Conservation (phyloP, 768 basidiomycete genomes). For the Pleurotus tuber-regium region DNA sequence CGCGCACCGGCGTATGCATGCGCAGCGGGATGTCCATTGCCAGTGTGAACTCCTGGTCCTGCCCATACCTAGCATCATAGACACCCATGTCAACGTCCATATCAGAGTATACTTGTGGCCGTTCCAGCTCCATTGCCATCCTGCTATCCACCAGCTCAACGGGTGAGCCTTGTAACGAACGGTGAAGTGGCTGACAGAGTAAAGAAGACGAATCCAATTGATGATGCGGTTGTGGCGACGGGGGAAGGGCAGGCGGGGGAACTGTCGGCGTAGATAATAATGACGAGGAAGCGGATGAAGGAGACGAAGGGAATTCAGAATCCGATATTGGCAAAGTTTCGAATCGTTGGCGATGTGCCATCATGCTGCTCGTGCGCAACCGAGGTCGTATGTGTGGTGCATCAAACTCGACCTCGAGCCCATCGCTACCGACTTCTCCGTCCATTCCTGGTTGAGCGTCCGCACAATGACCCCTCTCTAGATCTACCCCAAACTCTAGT, state of each 20-base stretch:
- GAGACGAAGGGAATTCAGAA: constrained; percentile 5
- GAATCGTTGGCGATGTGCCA: constrained; percentile 20
- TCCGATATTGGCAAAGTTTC: background rate
- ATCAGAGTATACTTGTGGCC: constrained; percentile 17
- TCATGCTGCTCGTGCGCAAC: constrained; percentile 34
- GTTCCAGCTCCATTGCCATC: constrained; percentile 14
- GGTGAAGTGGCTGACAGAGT: constrained; percentile 20
- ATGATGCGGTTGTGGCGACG: constrained; percentile 9
- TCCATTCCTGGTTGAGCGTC: constrained; percentile 5
- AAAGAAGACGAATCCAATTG: constrained; percentile 17
- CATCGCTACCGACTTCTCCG: constrained; percentile 2
- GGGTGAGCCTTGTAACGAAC: background rate
- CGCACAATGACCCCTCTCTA: constrained; percentile 22
- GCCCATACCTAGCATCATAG: constrained; percentile 16
- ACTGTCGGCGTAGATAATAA: constrained; percentile 5
- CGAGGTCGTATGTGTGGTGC: constrained; percentile 26
- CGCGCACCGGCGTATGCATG: background rate
- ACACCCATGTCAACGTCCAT: constrained; percentile 20
- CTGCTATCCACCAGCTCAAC: constrained; percentile 4
- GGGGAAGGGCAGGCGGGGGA: constrained; percentile 10
- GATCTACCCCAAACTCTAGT: constrained; percentile 28
- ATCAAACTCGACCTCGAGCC: constrained; percentile 21
- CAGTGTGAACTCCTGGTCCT: constrained; percentile 42
- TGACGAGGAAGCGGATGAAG: background rate
- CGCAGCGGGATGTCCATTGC: constrained; percentile 39